phyloP scores from a whole-genome alignment of 2,329 filamentous ascomycete species.

The Didymella segeticola region DNA sequence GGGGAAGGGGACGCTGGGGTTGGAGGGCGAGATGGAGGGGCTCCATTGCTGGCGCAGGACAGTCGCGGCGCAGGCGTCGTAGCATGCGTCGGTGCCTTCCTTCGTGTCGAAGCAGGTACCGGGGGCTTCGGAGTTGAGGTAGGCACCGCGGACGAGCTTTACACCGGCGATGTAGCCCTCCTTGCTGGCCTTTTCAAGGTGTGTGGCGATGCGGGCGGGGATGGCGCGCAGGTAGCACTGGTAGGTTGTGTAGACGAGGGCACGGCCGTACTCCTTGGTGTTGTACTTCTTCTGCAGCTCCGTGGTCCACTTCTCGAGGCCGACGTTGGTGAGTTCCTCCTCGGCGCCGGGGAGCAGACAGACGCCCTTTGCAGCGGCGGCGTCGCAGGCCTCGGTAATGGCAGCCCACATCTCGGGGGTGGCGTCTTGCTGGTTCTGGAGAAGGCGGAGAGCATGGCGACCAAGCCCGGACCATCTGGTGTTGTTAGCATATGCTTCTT shows the following conservation, averaged over 20 bases:
- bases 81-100: conserved; percentile 64
- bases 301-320: conserved; percentile 82
- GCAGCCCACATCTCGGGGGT: conserved; percentile 69
- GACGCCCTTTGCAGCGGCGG: conserved; percentile 72
- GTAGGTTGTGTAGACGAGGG: conserved; percentile 75
- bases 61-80: conserved; percentile 73
- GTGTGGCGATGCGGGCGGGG: conserved; percentile 50
- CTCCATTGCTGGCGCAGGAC: conserved; percentile 71
- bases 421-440: conserved; percentile 68
- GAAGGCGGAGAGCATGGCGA: conserved; percentile 69
- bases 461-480: conserved; percentile 81
- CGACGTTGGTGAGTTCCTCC: conserved; percentile 77
- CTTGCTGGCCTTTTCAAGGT: conserved; percentile 55
- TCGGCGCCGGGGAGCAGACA: conserved; percentile 86
- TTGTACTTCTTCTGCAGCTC: conserved; percentile 81
- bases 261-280: conserved; percentile 57
- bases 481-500: conserved; percentile 21
- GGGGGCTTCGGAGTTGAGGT: conserved; percentile 59
- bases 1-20: conserved; percentile 46
- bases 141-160: conserved; percentile 65
- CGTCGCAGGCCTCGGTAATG: conserved; percentile 76
- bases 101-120: conserved; percentile 62
- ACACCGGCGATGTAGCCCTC: conserved; percentile 61
- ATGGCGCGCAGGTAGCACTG: conserved; percentile 63
- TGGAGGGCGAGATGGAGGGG: conserved; percentile 55